Base-by-base conservation (phyloP, 2,329 filamentous ascomycete genomes). In the Boeremia exigua region DNA sequence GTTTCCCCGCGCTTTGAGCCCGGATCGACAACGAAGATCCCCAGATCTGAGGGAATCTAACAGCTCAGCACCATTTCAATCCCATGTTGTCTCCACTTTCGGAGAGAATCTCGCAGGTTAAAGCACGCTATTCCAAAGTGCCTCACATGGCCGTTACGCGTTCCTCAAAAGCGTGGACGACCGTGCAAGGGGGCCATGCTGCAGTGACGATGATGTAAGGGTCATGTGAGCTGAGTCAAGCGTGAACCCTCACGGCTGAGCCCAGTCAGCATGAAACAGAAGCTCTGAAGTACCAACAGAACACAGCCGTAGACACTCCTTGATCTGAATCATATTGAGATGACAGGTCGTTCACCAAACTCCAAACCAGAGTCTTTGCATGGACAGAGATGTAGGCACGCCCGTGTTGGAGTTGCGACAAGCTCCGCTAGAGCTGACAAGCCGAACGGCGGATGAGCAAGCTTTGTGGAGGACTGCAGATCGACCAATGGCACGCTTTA, bases 51-150 rank as follows among this genome's bases (percentile, higher is more conserved):
- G 30, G 47, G 32, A 37, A 29, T 40, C 40, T 43, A 37, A 37
- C 53, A 33, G 30, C 25, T 28, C 25, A 28, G 17, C 9, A 15
- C 28, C 47, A 9, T 30, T 29, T 56, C 29, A 11, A 12, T 4
- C 30, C 17, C 1, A n/a, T 14, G 15, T 28, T 23, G 38, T 32
- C 42, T 51, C 53, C 53, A 47, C 42, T 6, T 38, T 56, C 47
- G 53, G 53, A 33, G 32, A 43, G 53, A 51, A 56, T 56, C 47
- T 56, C 53, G 53, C 37, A 11, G 29, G 25, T 27, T 49, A 17
- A 17, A 30, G 5, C 17, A 33, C 8, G 30, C 15, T 14, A 30
- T 48, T 17, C 4, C 9, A 15, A 19, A 6, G n/a, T 15, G 23
- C 15, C 30, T 37, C 30, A 43, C 15, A 12, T 32, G 7, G 15